Evolutionary conservation across 345 rosid species (phyloP), one percentile per base, ranked within the genome.

Genomic region (Citrus australasica): DNA sequence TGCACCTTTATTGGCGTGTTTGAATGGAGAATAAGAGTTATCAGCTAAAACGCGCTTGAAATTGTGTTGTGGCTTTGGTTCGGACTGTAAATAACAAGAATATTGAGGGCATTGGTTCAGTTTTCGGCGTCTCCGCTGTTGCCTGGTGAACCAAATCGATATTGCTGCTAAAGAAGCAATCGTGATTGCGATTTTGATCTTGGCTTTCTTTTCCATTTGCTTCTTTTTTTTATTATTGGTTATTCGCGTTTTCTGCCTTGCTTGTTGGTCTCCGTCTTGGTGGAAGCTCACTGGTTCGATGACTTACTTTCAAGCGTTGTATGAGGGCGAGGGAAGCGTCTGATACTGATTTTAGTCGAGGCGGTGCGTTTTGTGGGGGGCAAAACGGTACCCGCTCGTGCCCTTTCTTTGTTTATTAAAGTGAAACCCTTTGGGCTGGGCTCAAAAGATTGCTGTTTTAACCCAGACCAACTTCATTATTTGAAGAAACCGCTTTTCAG

Each of bases 1-100:
- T 16, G 64, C 66, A 86, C 90, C 87, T 14, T 71, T 63, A 30
- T 87, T 88, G 70, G 89, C 83, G 83, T 92, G 98, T 82, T 88
- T 93, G 87, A 92, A 95, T 19, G 80, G 87, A 82, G 93, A 88
- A 69, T 85, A 93, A n/a, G 95, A 91, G 80, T 95, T 95, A 77
- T 95, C 98, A 0, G 98, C 93, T 71, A 92, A 84, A 78, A 92
- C 87, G 27, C 94, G 91, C 86, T 91, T 92, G 87, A 93, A 95
- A 25, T 79, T 40, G 61, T 80, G 71, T 84, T 95, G 98, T 0
- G 95, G 95, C 84, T 91, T 93, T 22, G 63, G 79, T 9, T 90
- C 92, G n/a, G 92, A 79, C 61, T 87, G 93, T 55, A 95, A 85
- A 85, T 93, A 93, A 79, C 98, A 93, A 51, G 88, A 79, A 82